These are phyloP conservation scores for Erigeron philadelphicus DNA, from an alignment of 140 eudicot genomes.

Conservation along the genomic window DNA sequence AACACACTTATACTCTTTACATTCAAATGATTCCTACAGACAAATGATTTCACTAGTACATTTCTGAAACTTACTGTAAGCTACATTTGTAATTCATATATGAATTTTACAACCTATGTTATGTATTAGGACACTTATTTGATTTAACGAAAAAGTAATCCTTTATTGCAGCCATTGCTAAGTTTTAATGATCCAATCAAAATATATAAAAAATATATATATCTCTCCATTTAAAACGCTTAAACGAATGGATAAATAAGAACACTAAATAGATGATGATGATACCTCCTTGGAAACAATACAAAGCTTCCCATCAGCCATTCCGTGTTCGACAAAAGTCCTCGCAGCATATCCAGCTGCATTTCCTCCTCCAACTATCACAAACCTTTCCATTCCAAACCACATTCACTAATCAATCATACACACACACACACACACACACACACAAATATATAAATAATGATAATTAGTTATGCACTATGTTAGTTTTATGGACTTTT, in stretches of 20 bases:
- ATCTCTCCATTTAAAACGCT: background rate
- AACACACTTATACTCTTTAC: too few species aligned
- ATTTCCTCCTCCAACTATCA: slow-evolving; percentile 95
- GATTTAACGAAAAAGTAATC: background rate
- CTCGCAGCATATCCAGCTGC: slow-evolving; percentile 97
- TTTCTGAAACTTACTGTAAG: too few species aligned
- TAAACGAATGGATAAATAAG: slow-evolving; percentile 1
- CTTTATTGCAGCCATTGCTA: background rate
- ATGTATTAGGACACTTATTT: slow-evolving; percentile 3
- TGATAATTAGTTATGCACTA: too few species aligned
- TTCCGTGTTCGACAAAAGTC: slow-evolving; percentile 75
- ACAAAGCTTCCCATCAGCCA: slow-evolving; percentile 94
- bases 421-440: too few species aligned
- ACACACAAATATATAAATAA: too few species aligned
- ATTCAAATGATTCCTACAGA: too few species aligned
- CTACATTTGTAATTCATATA: background rate
- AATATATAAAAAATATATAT: background rate
- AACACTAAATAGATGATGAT: background rate
- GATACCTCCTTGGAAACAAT: slow-evolving; percentile 89
- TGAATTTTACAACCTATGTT: background rate
- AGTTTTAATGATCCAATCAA: background rate
- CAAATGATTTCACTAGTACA: too few species aligned
- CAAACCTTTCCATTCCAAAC: slow-evolving; percentile 46
- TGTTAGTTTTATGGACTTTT: too few species aligned
- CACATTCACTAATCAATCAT: slow-evolving; percentile 8